These are phyloP conservation scores for Pseudoscleropodium purum DNA, from an alignment of 225 moss, liverwort and hornwort species.

Conservation along the genomic window DNA sequence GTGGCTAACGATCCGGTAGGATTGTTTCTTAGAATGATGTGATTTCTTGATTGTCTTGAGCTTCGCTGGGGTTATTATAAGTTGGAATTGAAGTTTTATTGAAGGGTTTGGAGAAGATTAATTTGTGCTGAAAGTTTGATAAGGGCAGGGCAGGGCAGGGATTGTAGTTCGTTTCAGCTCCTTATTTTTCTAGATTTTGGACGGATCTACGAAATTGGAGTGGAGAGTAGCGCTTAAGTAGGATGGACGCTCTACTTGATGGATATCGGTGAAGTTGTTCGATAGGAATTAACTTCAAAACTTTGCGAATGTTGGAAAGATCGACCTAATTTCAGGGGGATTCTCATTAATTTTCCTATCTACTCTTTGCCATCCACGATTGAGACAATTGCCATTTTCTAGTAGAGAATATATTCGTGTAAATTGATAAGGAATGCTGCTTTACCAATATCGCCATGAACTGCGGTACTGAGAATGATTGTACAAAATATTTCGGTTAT, in stretches of 20 bases:
- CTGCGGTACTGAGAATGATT: neutral
- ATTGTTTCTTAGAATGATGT: neutral
- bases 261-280: neutral
- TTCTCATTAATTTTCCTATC: neutral
- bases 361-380: neutral
- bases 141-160: neutral
- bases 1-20: conserved; percentile 76
- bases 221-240: neutral
- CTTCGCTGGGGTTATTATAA: neutral
- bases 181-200: neutral
- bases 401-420: neutral
- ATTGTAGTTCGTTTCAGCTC: neutral
- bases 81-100: neutral
- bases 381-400: neutral
- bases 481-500: neutral
- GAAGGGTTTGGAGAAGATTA: neutral
- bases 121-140: neutral
- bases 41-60: neutral
- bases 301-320: neutral
- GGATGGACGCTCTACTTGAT: neutral
- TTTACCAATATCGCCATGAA: neutral
- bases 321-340: neutral
- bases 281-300: neutral
- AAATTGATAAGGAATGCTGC: neutral
- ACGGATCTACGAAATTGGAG: neutral